These are phyloP conservation scores for Fusarium nelsonii DNA, from an alignment of 2,329 filamentous ascomycete genomes.

Conservation along the genomic window DNA sequence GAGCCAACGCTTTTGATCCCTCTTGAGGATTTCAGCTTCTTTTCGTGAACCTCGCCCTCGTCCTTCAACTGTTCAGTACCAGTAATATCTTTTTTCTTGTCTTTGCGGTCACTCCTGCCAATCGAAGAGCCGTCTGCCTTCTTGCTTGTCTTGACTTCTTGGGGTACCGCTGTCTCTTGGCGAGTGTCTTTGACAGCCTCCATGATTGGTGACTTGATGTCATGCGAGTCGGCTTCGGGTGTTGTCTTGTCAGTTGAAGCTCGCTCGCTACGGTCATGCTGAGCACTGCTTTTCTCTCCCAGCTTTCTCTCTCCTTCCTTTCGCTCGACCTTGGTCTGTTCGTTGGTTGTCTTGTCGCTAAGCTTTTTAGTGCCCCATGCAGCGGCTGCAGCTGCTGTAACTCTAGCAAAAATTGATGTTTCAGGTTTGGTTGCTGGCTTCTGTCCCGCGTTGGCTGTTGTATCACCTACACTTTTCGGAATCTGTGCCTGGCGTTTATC, in stretches of 20 bases:
- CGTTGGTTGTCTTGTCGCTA: constrained; percentile 49
- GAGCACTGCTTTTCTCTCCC: background rate
- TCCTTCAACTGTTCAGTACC: constrained; percentile 16
- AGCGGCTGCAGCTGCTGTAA: constrained; percentile 42
- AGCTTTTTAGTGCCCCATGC: constrained; percentile 35
- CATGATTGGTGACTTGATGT: background rate
- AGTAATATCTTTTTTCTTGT: constrained; percentile 14
- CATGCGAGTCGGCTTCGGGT: background rate
- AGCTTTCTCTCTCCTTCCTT: constrained; percentile 30
- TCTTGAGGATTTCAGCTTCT: constrained; percentile 5
- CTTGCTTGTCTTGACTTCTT: background rate
- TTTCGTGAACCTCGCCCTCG: constrained; percentile 3
- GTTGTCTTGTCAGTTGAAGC: background rate
- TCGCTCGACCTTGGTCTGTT: constrained; percentile 55
- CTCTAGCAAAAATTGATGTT: constrained; percentile 22
- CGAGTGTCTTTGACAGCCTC: constrained; percentile 44
- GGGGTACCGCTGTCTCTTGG: constrained; percentile 40
- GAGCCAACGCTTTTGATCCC: constrained; percentile 1
- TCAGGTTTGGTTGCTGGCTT: constrained; percentile 11
- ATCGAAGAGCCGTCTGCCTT: constrained; percentile 50
- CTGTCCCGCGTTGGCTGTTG: constrained; percentile 1
- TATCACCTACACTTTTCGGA: constrained; percentile 3
- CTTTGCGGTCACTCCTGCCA: constrained; percentile 19
- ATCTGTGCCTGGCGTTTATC: constrained; percentile 1
- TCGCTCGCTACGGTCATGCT: background rate